phyloP scores from a whole-genome alignment of 768 basidiomycete genomes.

The Lactifluus piperatus region DNA sequence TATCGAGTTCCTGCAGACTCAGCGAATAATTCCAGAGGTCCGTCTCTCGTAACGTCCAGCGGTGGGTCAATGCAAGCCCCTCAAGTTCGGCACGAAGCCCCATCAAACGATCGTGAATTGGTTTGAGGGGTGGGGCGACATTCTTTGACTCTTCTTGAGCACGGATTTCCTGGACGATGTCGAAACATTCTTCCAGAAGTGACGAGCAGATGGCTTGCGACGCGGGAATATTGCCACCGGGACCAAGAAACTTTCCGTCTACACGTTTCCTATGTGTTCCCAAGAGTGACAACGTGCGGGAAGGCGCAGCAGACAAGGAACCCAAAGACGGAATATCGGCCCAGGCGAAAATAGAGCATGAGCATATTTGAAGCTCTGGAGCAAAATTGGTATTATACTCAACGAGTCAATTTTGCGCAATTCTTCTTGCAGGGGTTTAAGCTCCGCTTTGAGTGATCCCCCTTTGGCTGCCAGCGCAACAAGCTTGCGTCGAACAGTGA shows the following conservation, averaged over 20 bases:
- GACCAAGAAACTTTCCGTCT: slow-evolving; percentile 91
- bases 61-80: slow-evolving; percentile 85
- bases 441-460: slow-evolving; percentile 74
- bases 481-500: slow-evolving; percentile 81
- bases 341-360: slow-evolving; percentile 3
- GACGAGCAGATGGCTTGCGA: slow-evolving; percentile 91
- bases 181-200: slow-evolving; percentile 93
- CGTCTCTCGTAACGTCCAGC: slow-evolving; percentile 94
- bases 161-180: slow-evolving; percentile 90
- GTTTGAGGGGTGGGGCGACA: slow-evolving; percentile 76
- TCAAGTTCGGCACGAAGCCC: slow-evolving; percentile 86
- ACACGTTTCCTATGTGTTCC: slow-evolving; percentile 62
- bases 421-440: slow-evolving; percentile 87
- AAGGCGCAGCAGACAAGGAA: slow-evolving; percentile 4
- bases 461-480: slow-evolving; percentile 84
- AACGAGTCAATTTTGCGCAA: slow-evolving; percentile 94
- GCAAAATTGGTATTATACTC: slow-evolving; percentile 37
- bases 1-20: slow-evolving; percentile 91
- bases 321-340: not conserved
- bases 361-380: not conserved
- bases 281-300: slow-evolving; percentile 20
- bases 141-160: slow-evolving; percentile 86
- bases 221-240: slow-evolving; percentile 80
- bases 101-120: slow-evolving; percentile 85
- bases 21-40: slow-evolving; percentile 91